phyloP scores from a whole-genome alignment of 108 stramenopile species.

The Stephanodiscus minutulus region DNA sequence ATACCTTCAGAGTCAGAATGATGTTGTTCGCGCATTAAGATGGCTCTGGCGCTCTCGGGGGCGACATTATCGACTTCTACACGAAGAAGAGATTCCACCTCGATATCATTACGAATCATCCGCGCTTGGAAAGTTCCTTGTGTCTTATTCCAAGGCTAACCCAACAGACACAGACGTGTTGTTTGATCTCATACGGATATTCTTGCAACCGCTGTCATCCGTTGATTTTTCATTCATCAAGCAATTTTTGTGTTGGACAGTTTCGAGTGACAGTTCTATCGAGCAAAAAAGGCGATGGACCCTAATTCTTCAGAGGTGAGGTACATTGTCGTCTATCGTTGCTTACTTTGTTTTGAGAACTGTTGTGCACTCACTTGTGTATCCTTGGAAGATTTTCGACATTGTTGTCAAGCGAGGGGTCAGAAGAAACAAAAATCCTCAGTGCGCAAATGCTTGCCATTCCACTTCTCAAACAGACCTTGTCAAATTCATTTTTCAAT shows the following conservation, averaged over 20 bases:
- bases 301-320: constrained; percentile 3
- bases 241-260: constrained; percentile 50
- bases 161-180: constrained; percentile 78
- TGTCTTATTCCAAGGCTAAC: constrained; percentile 62
- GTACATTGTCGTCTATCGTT: not conserved
- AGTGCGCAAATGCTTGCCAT: constrained; percentile 70
- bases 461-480: constrained; percentile 61
- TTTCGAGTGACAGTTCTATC: constrained; percentile 37
- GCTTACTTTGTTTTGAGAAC: not conserved
- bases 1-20: constrained; percentile 72
- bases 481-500: constrained; percentile 11
- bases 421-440: constrained; percentile 80
- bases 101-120: constrained; percentile 78
- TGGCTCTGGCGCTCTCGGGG: constrained; percentile 90
- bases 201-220: constrained; percentile 65
- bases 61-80: constrained; percentile 72
- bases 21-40: constrained; percentile 77
- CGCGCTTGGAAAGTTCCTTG: constrained; percentile 67
- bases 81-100: constrained; percentile 79
- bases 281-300: constrained; percentile 51
- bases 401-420: constrained; percentile 70
- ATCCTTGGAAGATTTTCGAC: constrained; percentile 74
- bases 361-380: not conserved
- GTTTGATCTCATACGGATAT: constrained; percentile 84
- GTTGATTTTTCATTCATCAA: constrained; percentile 77